These are phyloP conservation scores for Didymella pomorum DNA, from an alignment of 2,329 filamentous ascomycete genomes.

Conservation along the genomic window DNA sequence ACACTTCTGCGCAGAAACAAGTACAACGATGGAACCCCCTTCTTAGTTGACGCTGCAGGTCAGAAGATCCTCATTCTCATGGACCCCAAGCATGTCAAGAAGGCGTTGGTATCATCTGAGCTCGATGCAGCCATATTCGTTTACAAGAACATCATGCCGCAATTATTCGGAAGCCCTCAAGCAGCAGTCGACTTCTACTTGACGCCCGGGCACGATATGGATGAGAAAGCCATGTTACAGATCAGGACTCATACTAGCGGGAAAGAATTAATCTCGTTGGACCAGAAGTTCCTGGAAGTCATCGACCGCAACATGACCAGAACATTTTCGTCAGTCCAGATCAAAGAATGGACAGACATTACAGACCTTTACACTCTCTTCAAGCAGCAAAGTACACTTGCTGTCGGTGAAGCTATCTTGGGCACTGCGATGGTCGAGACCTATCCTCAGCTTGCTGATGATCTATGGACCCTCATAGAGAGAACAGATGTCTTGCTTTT, in stretches of 20 bases:
- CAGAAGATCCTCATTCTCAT: conserved; percentile 26
- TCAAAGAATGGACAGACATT: conserved; percentile 18
- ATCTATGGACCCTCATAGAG: conserved; percentile 31
- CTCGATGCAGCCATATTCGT: conserved; percentile 28
- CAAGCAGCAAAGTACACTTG: conserved; percentile 14
- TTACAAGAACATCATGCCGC: conserved; percentile 26
- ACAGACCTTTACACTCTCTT: conserved; percentile 26
- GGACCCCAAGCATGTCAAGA: conserved; percentile 27
- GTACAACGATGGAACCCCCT: conserved; percentile 26
- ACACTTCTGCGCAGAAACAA: conserved; percentile 13
- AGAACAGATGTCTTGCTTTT: conserved; percentile 23
- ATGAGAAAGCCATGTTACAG: too few relatives aligned
- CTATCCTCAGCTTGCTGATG: conserved; percentile 20
- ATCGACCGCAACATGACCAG: too few relatives aligned
- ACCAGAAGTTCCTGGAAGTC: too few relatives aligned
- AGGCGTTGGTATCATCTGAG: conserved; percentile 11
- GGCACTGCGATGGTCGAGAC: conserved; percentile 20
- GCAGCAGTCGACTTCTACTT: conserved; percentile 25
- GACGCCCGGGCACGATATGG: too few relatives aligned
- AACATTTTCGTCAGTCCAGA: too few relatives aligned
- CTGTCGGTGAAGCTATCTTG: conserved; percentile 18
- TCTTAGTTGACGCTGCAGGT: conserved; percentile 29
- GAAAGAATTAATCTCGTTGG: too few relatives aligned
- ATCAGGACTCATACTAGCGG: too few relatives aligned
- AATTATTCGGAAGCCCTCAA: conserved; percentile 28